Conservation (phyloP, 495 filamentous ascomycete species). For the Trichoderma parareesei region DNA sequence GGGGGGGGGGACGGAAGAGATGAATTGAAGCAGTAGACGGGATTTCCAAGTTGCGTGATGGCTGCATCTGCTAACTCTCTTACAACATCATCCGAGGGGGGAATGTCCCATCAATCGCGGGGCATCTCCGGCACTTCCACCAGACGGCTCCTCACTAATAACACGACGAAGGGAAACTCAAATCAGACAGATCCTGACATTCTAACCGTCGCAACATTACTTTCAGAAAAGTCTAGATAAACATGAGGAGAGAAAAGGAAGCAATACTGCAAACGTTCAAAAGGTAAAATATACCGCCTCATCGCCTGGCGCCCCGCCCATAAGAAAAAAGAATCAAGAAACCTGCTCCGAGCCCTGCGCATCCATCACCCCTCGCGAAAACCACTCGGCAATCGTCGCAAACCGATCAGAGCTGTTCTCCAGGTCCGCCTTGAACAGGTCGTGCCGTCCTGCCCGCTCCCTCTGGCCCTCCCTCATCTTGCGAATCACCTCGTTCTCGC, state of each 20-base stretch:
- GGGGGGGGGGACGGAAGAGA: not conserved
- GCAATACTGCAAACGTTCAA: not conserved
- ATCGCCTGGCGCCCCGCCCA: not conserved
- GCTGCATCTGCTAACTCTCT: not conserved
- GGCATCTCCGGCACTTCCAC: slow-evolving; percentile 1
- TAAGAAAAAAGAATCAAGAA: not conserved
- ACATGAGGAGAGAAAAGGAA: not conserved
- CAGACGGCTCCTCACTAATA: not conserved
- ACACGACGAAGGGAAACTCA: not conserved
- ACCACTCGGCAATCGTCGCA: slow-evolving; percentile 84
- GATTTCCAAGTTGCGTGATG: not conserved
- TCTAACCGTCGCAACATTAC: not conserved
- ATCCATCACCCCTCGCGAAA: slow-evolving; percentile 85
- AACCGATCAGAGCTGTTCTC: slow-evolving; percentile 76
- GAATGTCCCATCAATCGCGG: too few relatives aligned
- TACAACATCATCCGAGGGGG: not conserved
- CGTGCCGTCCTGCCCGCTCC: slow-evolving; percentile 81
- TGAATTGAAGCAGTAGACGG: not conserved
- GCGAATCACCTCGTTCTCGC: slow-evolving; percentile 74
- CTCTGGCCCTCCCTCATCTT: slow-evolving; percentile 81
- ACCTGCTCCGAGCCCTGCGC: slow-evolving; percentile 21
- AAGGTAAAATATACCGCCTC: not conserved
- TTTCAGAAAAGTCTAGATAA: not conserved
- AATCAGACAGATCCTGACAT: not conserved
- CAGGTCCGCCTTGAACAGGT: slow-evolving; percentile 77